These are phyloP conservation scores for Hibiscus mutabilis DNA, from an alignment of 345 rosid genomes.

Conservation along the genomic window DNA sequence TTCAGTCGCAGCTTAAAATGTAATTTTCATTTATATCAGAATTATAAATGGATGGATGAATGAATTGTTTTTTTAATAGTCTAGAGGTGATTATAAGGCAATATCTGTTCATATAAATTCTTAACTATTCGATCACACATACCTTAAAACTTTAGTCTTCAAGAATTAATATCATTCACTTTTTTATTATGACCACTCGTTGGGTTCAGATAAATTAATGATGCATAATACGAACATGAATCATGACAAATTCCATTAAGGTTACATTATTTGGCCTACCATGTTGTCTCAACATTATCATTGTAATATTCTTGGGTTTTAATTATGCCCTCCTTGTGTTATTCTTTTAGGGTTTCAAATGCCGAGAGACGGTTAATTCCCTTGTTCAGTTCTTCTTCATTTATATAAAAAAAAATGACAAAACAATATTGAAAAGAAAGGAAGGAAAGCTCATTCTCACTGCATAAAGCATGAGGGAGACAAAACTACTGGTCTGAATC, in stretches of 20 bases:
- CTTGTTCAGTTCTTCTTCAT: neutral
- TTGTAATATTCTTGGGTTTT: neutral
- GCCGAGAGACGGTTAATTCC: neutral
- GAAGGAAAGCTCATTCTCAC: slow-evolving; percentile 42
- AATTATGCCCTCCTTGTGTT: neutral
- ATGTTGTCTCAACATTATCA: slow-evolving; percentile 12
- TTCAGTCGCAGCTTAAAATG: neutral
- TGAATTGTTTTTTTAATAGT: no score
- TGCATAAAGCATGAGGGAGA: slow-evolving; percentile 33
- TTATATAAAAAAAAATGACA: slow-evolving; percentile 7
- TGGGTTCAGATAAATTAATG: neutral
- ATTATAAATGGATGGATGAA: neutral
- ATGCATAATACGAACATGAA: slow-evolving; percentile 7
- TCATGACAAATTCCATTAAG: neutral
- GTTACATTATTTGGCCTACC: slow-evolving; percentile 8
- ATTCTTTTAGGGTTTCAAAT: neutral
- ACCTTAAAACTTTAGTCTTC: no score
- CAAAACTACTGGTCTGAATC: slow-evolving; percentile 28
- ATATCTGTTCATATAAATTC: no score
- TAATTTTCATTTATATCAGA: slow-evolving; percentile 2
- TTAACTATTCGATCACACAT: no score
- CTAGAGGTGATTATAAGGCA: no score
- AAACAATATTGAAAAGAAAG: neutral
- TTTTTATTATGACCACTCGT: no score
- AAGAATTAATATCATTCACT: no score